Conservation (phyloP, 2,329 filamentous ascomycete genomes). For the Calonectria pteridis region DNA sequence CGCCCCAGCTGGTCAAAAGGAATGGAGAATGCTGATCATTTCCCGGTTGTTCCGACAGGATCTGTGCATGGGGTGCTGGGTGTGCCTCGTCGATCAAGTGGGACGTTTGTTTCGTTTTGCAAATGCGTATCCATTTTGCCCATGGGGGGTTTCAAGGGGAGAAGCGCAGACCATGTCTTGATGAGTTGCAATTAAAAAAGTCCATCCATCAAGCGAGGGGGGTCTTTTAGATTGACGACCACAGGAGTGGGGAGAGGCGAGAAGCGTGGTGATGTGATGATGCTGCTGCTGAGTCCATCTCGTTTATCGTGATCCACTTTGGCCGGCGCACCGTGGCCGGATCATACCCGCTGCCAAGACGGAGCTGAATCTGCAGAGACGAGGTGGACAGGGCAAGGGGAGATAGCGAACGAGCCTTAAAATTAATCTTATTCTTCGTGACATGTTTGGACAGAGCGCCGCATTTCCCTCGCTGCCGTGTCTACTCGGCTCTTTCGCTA, state of each 20-base stretch:
- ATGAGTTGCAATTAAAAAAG: background rate
- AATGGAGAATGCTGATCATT: constrained; percentile 10
- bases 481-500: background rate
- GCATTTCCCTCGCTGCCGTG: background rate
- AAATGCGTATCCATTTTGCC: background rate
- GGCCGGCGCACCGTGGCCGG: background rate
- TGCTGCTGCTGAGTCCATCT: background rate
- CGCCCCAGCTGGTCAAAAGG: background rate
- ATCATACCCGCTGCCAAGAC: constrained; percentile 12
- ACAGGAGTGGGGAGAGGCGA: too few species aligned
- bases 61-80: background rate
- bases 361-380: constrained; percentile 15
- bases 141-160: background rate
- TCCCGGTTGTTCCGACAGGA: background rate
- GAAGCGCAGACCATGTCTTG: background rate
- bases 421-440: constrained; percentile 11
- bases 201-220: background rate
- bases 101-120: background rate
- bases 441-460: background rate
- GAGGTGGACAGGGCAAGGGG: constrained; percentile 5
- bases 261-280: background rate
- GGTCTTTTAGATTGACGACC: background rate
- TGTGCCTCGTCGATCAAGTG: constrained; percentile 1
- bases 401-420: constrained; percentile 5
- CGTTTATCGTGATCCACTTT: constrained; percentile 13